A percentile compares a stretch with the other conserved stretches of the same genome.
These are phyloP conservation scores for Pichia occidentalis DNA, from an alignment of 805 yeast genomes.

Conservation along the genomic window DNA sequence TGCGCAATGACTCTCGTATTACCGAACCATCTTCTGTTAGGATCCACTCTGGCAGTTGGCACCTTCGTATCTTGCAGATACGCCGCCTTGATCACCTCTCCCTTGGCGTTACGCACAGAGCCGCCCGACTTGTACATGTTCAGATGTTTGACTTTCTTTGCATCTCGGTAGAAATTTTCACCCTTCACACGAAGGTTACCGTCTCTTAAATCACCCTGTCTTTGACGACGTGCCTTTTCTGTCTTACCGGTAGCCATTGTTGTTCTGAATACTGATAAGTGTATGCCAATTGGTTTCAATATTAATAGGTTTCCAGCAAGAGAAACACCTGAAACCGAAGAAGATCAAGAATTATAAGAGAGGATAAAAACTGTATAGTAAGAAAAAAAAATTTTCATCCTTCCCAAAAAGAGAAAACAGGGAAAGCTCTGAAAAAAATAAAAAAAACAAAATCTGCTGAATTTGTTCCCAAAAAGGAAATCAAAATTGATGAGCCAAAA, in stretches of 20 bases:
- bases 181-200: constrained; percentile 94
- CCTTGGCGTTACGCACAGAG: constrained; percentile 78
- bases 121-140: constrained; percentile 92
- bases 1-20: constrained; percentile 96
- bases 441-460: neutral
- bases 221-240: constrained; percentile 78
- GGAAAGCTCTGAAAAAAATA: neutral
- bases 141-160: constrained; percentile 81
- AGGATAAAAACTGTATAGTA: no score
- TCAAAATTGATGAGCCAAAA: no score
- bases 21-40: constrained; percentile 96
- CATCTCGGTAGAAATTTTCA: constrained; percentile 93
- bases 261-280: neutral
- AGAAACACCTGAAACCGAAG: neutral
- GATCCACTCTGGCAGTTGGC: constrained; percentile 91
- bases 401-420: neutral
- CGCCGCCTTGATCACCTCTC: constrained; percentile 84
- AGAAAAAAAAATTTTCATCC: no score
- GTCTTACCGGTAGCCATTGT: constrained; percentile 90
- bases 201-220: constrained; percentile 76
- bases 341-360: neutral
- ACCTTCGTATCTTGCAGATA: constrained; percentile 78
- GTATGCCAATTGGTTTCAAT: neutral
- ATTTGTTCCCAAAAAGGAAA: neutral
- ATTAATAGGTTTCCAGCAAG: neutral